A percentile compares a stretch with the other conserved stretches of the same genome.
Evolutionary conservation across 495 filamentous ascomycete species (phyloP).

Genomic region (Penicillium angulare): DNA sequence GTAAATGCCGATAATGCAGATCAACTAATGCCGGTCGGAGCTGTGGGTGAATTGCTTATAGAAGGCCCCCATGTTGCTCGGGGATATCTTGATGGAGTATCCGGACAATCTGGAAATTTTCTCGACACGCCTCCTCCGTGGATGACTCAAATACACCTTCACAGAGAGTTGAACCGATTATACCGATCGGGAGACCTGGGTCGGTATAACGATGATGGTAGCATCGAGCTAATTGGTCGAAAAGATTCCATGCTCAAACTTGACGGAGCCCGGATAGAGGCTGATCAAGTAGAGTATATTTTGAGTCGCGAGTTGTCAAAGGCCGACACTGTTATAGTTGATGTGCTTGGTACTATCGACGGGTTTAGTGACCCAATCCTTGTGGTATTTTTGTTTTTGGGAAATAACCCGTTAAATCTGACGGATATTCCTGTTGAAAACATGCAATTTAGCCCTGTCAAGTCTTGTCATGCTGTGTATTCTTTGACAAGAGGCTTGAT

Average conservation of each 20-base stretch:
- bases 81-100: constrained; percentile 48
- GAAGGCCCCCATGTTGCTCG: constrained; percentile 54
- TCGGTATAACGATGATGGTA: constrained; percentile 65
- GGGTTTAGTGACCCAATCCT: constrained; percentile 22
- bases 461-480: constrained; percentile 1
- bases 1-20: constrained; percentile 48
- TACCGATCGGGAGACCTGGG: constrained; percentile 84
- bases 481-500: constrained; percentile 2
- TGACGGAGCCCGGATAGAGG: constrained; percentile 73
- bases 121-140: constrained; percentile 10
- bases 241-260: constrained; percentile 81
- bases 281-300: constrained; percentile 61
- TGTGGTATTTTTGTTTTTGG: constrained; percentile 20
- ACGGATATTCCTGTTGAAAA: constrained; percentile 7
- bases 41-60: constrained; percentile 57
- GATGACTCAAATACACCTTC: constrained; percentile 15
- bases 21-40: constrained; percentile 49
- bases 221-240: constrained; percentile 71
- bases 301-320: constrained; percentile 11
- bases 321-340: constrained; percentile 21
- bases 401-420: constrained; percentile 14
- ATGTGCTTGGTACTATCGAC: constrained; percentile 23
- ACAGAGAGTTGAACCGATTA: constrained; percentile 11
- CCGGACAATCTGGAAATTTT: constrained; percentile 16
- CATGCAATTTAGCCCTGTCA: constrained; percentile 18